Percentiles rank a stretch among this genome's conserved stretches.
These are phyloP conservation scores for Sanghuangporus baumii DNA, from an alignment of 1,284 basidiomycete genomes.

Conservation along the genomic window DNA sequence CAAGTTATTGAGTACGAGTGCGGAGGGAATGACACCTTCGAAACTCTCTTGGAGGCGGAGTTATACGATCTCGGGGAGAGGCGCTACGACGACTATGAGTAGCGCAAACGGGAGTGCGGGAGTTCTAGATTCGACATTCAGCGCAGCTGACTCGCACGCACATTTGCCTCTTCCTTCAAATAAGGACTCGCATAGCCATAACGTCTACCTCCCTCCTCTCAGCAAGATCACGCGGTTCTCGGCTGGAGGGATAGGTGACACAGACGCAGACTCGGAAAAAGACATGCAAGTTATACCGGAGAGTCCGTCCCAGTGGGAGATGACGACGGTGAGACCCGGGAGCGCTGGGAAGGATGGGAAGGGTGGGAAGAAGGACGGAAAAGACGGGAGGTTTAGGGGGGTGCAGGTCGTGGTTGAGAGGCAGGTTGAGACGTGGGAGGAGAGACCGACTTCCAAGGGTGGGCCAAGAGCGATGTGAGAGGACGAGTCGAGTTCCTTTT, in stretches of 20 bases:
- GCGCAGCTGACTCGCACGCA: neutral
- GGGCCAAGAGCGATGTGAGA: neutral
- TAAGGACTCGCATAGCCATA: neutral
- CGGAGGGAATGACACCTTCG: neutral
- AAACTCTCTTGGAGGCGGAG: conserved; percentile 15
- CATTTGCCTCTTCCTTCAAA: neutral
- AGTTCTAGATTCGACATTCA: neutral
- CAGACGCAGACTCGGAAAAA: neutral
- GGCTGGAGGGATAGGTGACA: neutral
- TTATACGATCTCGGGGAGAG: neutral
- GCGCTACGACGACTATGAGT: neutral
- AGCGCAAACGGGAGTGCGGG: neutral
- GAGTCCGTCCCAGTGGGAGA: neutral
- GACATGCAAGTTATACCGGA: neutral
- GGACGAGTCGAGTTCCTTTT: neutral
- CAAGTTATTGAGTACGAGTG: neutral
- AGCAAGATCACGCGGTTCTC: neutral
- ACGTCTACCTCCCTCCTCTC: neutral
- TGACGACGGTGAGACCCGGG: neutral
- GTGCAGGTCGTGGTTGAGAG: neutral
- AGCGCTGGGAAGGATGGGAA: neutral
- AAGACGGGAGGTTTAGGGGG: neutral
- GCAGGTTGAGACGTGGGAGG: neutral
- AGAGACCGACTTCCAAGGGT: neutral
- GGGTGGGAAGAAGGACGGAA: neutral